phyloP scores from a whole-genome alignment of 768 basidiomycete genomes.

The Calvatia gigantea region DNA sequence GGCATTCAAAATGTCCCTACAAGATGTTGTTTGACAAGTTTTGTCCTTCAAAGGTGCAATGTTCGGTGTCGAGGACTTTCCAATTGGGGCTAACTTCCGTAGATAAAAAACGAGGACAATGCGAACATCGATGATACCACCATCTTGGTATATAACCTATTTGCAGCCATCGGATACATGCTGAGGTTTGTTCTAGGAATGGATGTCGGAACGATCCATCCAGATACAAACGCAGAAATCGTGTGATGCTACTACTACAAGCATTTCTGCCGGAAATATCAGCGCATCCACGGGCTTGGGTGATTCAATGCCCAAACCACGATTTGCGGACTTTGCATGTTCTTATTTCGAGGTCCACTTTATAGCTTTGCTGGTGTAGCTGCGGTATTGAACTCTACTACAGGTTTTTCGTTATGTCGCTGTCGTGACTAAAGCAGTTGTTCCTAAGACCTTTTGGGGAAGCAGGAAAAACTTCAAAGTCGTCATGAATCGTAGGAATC shows the following conservation, averaged over 20 bases:
- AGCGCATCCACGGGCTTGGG: slow-evolving; percentile 41
- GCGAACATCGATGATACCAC: slow-evolving; percentile 53
- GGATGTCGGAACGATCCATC: slow-evolving; percentile 68
- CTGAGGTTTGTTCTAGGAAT: slow-evolving; percentile 45
- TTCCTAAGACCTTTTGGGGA: slow-evolving; percentile 82
- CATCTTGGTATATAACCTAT: slow-evolving; percentile 48
- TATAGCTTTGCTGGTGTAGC: neutral
- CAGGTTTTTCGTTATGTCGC: slow-evolving; percentile 72
- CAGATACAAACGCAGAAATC: slow-evolving; percentile 53
- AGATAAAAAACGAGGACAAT: slow-evolving; percentile 38
- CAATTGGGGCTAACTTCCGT: neutral
- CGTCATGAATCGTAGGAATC: slow-evolving; percentile 51
- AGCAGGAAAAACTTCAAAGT: slow-evolving; percentile 58
- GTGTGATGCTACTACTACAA: slow-evolving; percentile 27
- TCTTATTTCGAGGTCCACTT: slow-evolving; percentile 53
- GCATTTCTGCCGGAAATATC: slow-evolving; percentile 53
- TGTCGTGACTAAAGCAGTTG: slow-evolving; percentile 60
- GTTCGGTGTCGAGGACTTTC: neutral
- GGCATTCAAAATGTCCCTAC: slow-evolving; percentile 70
- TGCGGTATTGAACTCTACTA: neutral
- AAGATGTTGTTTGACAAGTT: slow-evolving; percentile 53
- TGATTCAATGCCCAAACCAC: slow-evolving; percentile 62
- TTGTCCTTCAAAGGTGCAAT: slow-evolving; percentile 76
- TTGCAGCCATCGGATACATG: neutral
- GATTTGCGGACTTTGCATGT: slow-evolving; percentile 78